phyloP scores from a whole-genome alignment of 2,329 filamentous ascomycete species.

The Fusarium mangiferae region DNA sequence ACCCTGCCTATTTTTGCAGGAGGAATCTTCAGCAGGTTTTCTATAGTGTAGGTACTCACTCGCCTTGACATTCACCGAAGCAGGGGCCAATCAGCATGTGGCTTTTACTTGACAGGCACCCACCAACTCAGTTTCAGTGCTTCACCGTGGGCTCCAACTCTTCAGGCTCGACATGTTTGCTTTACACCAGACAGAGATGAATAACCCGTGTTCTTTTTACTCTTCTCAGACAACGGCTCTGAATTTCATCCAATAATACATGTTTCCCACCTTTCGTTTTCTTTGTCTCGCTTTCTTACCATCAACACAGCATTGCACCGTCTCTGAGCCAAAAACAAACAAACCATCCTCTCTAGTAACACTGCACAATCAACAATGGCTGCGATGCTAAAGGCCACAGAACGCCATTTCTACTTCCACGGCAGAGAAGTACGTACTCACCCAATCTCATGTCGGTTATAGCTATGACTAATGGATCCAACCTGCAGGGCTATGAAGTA shows the following conservation, averaged over 20 bases:
- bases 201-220: not conserved
- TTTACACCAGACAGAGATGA: not conserved
- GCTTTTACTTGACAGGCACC: not conserved
- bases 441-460: too few relatives aligned
- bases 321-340: not conserved
- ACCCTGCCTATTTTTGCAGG: not conserved
- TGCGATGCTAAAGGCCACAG: constrained; percentile 60
- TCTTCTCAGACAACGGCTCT: not conserved
- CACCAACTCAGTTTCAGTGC: constrained; percentile 1
- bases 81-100: constrained; percentile 18
- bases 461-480: not conserved
- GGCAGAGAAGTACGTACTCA: constrained; percentile 47
- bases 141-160: not conserved
- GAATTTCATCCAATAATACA: not conserved
- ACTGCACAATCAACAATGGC: not conserved
- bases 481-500: constrained; percentile 47
- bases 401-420: constrained; percentile 63
- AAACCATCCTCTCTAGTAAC: not conserved
- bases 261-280: not conserved
- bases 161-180: not conserved
- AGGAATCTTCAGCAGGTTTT: not conserved
- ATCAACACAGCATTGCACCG: not conserved
- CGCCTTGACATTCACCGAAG: not conserved
- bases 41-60: not conserved
- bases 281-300: not conserved